Base-by-base conservation (phyloP, 169 alveolate genomes). In the Eimeria praecox region DNA sequence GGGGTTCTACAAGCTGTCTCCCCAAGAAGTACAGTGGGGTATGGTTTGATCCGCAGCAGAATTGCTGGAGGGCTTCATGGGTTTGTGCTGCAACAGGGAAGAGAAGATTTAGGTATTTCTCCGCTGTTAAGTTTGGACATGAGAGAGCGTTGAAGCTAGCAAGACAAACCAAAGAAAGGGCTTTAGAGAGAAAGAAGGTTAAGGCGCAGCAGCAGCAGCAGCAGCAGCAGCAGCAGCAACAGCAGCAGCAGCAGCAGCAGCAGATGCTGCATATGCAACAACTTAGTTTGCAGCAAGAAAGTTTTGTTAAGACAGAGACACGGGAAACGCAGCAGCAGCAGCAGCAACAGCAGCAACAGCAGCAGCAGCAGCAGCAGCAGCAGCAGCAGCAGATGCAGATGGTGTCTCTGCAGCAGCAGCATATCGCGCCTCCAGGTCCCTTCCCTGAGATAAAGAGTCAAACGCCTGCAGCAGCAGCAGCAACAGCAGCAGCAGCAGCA, bases 61-160 rank as follows among this genome's bases (percentile, higher is more conserved):
- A 90, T 33, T 90, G 95, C 89, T 90, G 95, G 95, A 64, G 95
- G 78, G 95, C 95, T n/a, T 90, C 95, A 33, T 90, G 95, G 95
- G 95, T 90, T 18, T 90, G 95, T 59, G 95, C 95, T n/a, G 64
- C 27, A 20, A 90, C 59, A 6, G 95, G 95, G 18, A 90, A 71
- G 59, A n/a, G 95, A n/a, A 69, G 38, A 38, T 90, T 90, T 73
- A 71, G 95, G 9, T 90, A 90, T 44, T 90, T 90, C 27, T 90
- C 95, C 3, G 88, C 89, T 18, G 95, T 87, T 33, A 90, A 90
- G 77, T 90, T 90, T 42, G 95, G 95, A 20, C 95, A 90, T 40
- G 83, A 64, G 35, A 54, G 44, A 1, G 95, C 95, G 16, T 20
- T 90, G 56, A 86, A 90, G 54, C 40, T 90, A 38, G 95, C 95